Percentiles rank a stretch among this genome's conserved stretches.
Evolutionary conservation across 2,329 filamentous ascomycete genomes (phyloP).

Genomic region (Microcyclospora pomicola): DNA sequence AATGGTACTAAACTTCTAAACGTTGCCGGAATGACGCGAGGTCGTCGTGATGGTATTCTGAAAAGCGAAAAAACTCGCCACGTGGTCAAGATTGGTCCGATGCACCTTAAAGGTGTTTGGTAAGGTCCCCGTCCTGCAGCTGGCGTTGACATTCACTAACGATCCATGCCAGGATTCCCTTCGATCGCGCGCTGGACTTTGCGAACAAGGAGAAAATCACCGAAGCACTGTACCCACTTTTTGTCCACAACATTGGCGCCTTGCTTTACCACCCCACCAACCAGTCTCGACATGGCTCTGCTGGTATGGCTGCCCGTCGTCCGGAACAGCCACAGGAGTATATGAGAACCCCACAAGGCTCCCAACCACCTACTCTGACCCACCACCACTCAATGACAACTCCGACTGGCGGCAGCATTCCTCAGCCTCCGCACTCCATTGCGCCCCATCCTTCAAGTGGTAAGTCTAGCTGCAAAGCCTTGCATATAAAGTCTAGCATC

Average conservation of each 20-base stretch:
- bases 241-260: constrained; percentile 92
- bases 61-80: constrained; percentile 96
- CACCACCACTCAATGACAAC: constrained; percentile 55
- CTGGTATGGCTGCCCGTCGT: constrained; percentile 65
- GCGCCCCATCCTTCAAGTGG: constrained; percentile 42
- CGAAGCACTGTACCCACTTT: constrained; percentile 83
- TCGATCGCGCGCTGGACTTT: constrained; percentile 92
- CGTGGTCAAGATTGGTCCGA: constrained; percentile 96
- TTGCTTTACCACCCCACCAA: constrained; percentile 90
- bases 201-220: constrained; percentile 99
- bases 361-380: constrained; percentile 55
- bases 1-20: constrained; percentile 96
- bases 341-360: constrained; percentile 46
- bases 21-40: constrained; percentile 94
- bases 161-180: constrained; percentile 65
- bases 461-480: constrained; percentile 66
- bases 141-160: constrained; percentile 5
- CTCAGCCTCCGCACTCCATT: constrained; percentile 54
- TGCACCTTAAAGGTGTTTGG: constrained; percentile 98
- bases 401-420: constrained; percentile 43
- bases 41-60: constrained; percentile 84
- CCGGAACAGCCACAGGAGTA: constrained; percentile 31
- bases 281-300: constrained; percentile 48
- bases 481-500: constrained; percentile 82
- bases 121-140: constrained; percentile 35